phyloP scores from a whole-genome alignment of 2,329 filamentous ascomycete species.

The Microcyclospora tardicrescens region DNA sequence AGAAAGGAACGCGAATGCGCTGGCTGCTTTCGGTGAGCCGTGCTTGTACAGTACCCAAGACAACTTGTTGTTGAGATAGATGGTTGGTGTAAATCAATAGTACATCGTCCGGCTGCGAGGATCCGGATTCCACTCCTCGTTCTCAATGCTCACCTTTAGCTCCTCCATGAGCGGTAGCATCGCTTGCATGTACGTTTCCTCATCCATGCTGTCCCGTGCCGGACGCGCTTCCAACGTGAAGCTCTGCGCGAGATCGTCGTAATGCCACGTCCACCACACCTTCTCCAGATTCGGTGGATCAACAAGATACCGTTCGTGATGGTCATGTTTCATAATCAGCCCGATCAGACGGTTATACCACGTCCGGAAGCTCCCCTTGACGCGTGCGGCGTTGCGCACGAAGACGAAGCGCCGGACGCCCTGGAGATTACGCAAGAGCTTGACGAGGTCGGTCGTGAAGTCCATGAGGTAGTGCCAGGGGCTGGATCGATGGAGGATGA shows the following conservation, averaged over 20 bases:
- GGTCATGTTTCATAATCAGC: slow-evolving; percentile 29
- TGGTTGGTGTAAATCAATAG: too few species aligned
- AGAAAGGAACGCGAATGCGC: too few species aligned
- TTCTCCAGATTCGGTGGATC: slow-evolving; percentile 18
- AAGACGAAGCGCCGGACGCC: slow-evolving; percentile 24
- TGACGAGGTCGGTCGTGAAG: slow-evolving; percentile 20
- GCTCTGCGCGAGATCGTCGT: slow-evolving; percentile 15
- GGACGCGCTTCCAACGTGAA: slow-evolving; percentile 20
- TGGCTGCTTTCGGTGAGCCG: too few species aligned
- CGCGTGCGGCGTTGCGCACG: slow-evolving; percentile 21
- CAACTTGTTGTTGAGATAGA: too few species aligned
- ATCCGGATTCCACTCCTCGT: slow-evolving; percentile 26
- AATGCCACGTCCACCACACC: slow-evolving; percentile 30
- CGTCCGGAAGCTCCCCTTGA: slow-evolving; percentile 25
- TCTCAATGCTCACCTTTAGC: slow-evolving; percentile 24
- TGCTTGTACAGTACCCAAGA: too few species aligned
- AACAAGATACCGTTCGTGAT: slow-evolving; percentile 27
- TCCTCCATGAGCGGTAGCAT: slow-evolving; percentile 26
- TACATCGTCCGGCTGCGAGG: slow-evolving; percentile 10
- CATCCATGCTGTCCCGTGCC: slow-evolving; percentile 19
- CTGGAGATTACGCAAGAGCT: slow-evolving; percentile 22
- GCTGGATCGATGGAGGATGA: slow-evolving; percentile 20
- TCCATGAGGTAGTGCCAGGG: slow-evolving; percentile 25
- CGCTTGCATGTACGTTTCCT: slow-evolving; percentile 26
- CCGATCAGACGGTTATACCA: slow-evolving; percentile 29